Evolutionary conservation across 163 green algal species (phyloP).

Genomic region (Scenedesmus sp.): DNA sequence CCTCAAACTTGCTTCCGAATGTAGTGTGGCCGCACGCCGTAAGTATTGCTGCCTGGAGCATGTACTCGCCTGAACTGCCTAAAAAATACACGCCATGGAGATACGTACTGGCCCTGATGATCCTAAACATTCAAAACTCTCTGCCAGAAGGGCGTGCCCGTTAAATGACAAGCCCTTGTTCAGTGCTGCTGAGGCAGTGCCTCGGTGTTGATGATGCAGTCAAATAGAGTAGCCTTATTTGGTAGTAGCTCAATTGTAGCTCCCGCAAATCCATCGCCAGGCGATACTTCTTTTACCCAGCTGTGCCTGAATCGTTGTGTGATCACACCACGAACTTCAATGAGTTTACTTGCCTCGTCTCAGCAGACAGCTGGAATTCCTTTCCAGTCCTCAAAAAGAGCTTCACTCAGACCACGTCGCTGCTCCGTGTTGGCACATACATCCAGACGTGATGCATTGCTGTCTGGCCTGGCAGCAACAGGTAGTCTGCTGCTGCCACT

Average conservation of each 20-base stretch:
- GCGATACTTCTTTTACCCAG: not conserved
- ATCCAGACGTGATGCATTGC: not conserved
- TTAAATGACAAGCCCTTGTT: conserved; percentile 5
- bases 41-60: not conserved
- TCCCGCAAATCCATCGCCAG: not conserved
- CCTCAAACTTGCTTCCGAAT: not conserved
- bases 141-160: not conserved
- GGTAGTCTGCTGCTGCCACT: not conserved
- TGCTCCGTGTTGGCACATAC: not conserved
- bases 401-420: not conserved
- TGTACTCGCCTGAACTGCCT: not conserved
- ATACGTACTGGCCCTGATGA: not conserved
- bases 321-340: not conserved
- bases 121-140: not conserved
- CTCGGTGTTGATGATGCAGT: too few relatives aligned
- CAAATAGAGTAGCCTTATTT: too few relatives aligned
- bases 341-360: not conserved
- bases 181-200: not conserved
- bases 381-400: not conserved
- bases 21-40: conserved; percentile 5
- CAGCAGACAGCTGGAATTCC: not conserved
- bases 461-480: not conserved
- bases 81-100: not conserved
- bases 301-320: not conserved
- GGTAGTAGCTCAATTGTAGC: too few relatives aligned